A percentile compares a stretch with the other conserved stretches of the same genome.
Evolutionary conservation across 306 rosid genomes (phyloP).

Genomic region (Hylodesmum podocarpum): DNA sequence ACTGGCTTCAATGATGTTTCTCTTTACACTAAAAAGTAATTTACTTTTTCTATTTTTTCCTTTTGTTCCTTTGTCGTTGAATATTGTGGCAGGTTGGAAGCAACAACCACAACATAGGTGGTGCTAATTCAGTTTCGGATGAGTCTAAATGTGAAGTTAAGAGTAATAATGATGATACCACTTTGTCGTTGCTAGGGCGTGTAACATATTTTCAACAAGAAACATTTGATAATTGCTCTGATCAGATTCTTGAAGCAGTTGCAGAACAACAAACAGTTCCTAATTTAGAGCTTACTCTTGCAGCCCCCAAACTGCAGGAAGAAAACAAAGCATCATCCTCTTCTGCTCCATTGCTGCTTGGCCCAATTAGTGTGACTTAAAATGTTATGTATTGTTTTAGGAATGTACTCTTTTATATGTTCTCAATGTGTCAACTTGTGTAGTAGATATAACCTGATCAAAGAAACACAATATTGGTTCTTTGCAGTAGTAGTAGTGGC

Average conservation of each 20-base stretch:
- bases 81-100: constrained; percentile 48
- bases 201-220: constrained; percentile 27
- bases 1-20: background rate
- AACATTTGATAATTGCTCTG: background rate
- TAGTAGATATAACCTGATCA: constrained; percentile 12
- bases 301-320: constrained; percentile 46
- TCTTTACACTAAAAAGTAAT: background rate
- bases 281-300: constrained; percentile 80
- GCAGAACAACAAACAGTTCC: constrained; percentile 4
- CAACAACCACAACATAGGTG: constrained; percentile 26
- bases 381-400: background rate
- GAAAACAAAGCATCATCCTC: constrained; percentile 48
- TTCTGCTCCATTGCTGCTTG: constrained; percentile 41
- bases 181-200: constrained; percentile 35
- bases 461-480: constrained; percentile 23
- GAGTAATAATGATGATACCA: constrained; percentile 8
- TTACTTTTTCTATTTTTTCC: background rate
- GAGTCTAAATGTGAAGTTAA: constrained; percentile 29
- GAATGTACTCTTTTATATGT: constrained; percentile 15
- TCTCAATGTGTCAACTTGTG: constrained; percentile 25
- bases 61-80: background rate
- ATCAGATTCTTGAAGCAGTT: constrained; percentile 3
- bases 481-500: background rate
- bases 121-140: background rate
- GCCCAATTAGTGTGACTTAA: constrained; percentile 58